A percentile compares a stretch with the other conserved stretches of the same genome.
These are phyloP conservation scores for Adansonia gregorii DNA, from an alignment of 441 rosid species.

Conservation along the genomic window DNA sequence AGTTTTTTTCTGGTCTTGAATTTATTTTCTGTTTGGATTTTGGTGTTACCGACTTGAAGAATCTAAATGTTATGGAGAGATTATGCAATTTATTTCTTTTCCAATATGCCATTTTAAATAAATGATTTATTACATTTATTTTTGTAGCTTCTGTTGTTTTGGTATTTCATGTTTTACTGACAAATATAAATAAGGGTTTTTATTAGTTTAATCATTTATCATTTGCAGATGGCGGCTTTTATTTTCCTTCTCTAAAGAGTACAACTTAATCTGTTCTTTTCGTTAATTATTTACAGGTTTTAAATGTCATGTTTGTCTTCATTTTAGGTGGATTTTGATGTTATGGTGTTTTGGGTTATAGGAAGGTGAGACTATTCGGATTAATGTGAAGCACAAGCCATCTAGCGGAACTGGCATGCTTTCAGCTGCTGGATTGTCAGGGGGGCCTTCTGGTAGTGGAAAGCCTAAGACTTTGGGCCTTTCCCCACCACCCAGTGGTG, in stretches of 20 bases:
- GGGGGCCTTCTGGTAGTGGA: slow-evolving; percentile 53
- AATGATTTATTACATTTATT: not conserved
- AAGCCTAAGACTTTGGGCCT: slow-evolving; percentile 66
- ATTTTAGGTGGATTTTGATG: slow-evolving; percentile 29
- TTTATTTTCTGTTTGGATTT: not conserved
- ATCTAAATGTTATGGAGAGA: not conserved
- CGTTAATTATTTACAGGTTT: not conserved
- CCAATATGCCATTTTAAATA: not conserved
- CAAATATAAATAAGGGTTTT: not conserved
- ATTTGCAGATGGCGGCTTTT: not conserved
- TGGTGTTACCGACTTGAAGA: not conserved
- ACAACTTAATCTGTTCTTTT: slow-evolving; percentile 10
- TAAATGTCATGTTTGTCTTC: slow-evolving; percentile 3
- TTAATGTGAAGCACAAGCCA: slow-evolving; percentile 87
- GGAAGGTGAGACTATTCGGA: slow-evolving; percentile 99
- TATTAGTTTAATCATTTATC: not conserved
- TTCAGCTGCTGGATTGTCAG: slow-evolving; percentile 80
- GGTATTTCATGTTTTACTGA: not conserved
- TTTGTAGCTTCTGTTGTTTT: not conserved
- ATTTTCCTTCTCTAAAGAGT: not conserved
- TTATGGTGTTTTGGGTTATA: slow-evolving; percentile 37
- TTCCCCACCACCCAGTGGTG: slow-evolving; percentile 79
- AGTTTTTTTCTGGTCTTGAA: not conserved
- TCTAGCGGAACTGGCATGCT: slow-evolving; percentile 94
- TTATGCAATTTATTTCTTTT: not conserved